Base-by-base conservation (phyloP, 2,329 filamentous ascomycete species). In the Clonostachys sp. region DNA sequence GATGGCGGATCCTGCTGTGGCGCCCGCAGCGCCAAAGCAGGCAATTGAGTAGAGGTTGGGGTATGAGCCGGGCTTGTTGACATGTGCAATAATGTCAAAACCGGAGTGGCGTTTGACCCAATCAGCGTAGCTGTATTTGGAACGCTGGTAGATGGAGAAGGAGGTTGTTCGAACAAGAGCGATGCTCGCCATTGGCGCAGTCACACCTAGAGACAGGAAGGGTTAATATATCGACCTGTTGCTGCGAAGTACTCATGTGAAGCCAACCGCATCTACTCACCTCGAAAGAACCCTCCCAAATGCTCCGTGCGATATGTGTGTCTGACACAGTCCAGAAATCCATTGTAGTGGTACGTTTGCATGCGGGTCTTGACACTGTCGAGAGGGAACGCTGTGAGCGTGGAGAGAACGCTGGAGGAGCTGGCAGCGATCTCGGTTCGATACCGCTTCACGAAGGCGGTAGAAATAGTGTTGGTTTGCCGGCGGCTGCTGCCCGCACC, bases 321-420 rank as follows among this genome's bases (percentile, higher is more conserved):
- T 51, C 75, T 77, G 45, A 91, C 81, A 62, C 88, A 91, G 64
- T 89, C 84, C 61, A 79, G 67, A 65, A 88, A 89, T 55, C 80
- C 88, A 55, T 79, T 76, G 68, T 87, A 91, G 53, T 86, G 83
- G 68, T 94, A 92, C 55, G 87, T 88, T 72, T 95, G 89, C 83
- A 94, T 89, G 60, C 89, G 87, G 48, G 87, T 91, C 74, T 95
- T 95, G 63, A 92, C 86, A 58, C 89, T 92, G 65, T 95, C 89
- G 56, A 95, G 80, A 18, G 89, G 89, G 62, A 92, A 95, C n/a
- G 89, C 86, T 54, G 80, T 76, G 61, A 90, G 78, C 40, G 89
- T 94, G 36, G 87, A 90, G 48, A 92, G 75, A 54, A 91, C 76
- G 65, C 86, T 91, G 61, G 86, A 87, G 38, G 83, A 75, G 66